Evolutionary conservation across 805 yeast genomes (phyloP).

Genomic region (Ogataea siamensis): DNA sequence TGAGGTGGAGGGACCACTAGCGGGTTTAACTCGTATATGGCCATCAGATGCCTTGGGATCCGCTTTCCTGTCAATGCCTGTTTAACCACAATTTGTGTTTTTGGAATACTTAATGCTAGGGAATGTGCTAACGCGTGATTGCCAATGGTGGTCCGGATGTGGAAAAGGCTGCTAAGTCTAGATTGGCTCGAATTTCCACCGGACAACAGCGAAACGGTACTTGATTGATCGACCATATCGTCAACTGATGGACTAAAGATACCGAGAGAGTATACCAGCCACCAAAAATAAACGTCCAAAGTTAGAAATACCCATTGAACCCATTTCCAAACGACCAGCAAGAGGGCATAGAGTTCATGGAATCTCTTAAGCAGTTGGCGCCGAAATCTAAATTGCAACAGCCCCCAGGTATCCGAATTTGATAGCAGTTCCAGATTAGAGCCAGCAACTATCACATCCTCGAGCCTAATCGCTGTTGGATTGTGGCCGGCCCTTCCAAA

Average conservation of each 20-base stretch:
- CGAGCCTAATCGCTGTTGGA: slow-evolving; percentile 2
- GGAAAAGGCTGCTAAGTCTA: not conserved
- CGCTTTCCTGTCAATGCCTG: slow-evolving; percentile 19
- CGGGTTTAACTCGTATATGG: slow-evolving; percentile 34
- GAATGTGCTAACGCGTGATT: slow-evolving; percentile 21
- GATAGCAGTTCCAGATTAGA: slow-evolving; percentile 18
- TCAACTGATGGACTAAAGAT: slow-evolving; percentile 11
- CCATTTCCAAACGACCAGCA: not conserved
- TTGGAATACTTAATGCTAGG: slow-evolving; percentile 25
- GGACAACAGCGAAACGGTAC: slow-evolving; percentile 6
- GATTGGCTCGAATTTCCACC: not conserved
- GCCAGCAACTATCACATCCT: slow-evolving; percentile 20
- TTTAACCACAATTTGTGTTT: slow-evolving; percentile 12
- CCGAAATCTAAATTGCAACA: slow-evolving; percentile 16
- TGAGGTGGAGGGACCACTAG: slow-evolving; percentile 39
- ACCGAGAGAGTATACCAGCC: slow-evolving; percentile 15
- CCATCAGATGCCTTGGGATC: slow-evolving; percentile 34
- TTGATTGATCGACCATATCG: slow-evolving; percentile 1
- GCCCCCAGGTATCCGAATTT: slow-evolving; percentile 13
- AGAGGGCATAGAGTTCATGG: slow-evolving; percentile 12
- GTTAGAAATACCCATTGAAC: slow-evolving; percentile 2
- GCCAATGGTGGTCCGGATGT: slow-evolving; percentile 21
- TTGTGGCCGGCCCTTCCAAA: slow-evolving; percentile 19
- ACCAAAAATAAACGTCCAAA: slow-evolving; percentile 19
- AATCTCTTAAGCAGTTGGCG: slow-evolving; percentile 17